Evolutionary conservation across 805 yeast genomes (phyloP), one percentile per base, ranked within the genome.

Genomic region (Candida stauntonica): DNA sequence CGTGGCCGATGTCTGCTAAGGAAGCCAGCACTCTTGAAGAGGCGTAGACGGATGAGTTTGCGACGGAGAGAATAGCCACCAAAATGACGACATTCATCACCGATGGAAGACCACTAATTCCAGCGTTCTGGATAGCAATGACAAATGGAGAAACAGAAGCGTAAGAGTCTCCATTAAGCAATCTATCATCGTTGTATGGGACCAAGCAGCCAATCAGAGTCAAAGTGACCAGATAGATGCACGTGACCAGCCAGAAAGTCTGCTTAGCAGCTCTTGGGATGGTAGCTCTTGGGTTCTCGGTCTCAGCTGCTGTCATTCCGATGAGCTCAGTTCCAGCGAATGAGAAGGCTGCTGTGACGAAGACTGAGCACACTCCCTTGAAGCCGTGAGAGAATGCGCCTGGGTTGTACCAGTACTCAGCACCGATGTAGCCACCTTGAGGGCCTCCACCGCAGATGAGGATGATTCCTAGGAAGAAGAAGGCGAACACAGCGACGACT

Each of bases 91-190:
- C 85, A 53, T 82, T 82, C 63, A 82, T 68, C 23, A 82, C 73
- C 29, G 75, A 68, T 19, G 86, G 86, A 35, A 80, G 61, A 30
- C 80, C 87, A 23, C 58, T 63, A 46, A 80, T 78, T 42, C 86
- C 85, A 19, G 82, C 83, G 34, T 70, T 67, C 24, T 59, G 65
- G 40, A 81, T 74, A 23, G 91, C 85, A 61, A 84, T 77, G 38
- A 83, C 91, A 50, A 83, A 83, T 13, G 93, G 91, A 13, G 89
- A 82, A 11, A 87, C 84, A 13, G 79, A 62, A 31, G 81, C 82
- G 46, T 74, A 77, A 36, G 71, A 76, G 33, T 67, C 71, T 30
- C 44, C 47, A 21, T 73, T 65, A 41, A 75, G 73, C 38, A 72
- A 60, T 44, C 75, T 60, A 1, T 57, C 50, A 43, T 76, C 73